These are phyloP conservation scores for Russula sp. DNA, from an alignment of 768 basidiomycete genomes.

Conservation along the genomic window DNA sequence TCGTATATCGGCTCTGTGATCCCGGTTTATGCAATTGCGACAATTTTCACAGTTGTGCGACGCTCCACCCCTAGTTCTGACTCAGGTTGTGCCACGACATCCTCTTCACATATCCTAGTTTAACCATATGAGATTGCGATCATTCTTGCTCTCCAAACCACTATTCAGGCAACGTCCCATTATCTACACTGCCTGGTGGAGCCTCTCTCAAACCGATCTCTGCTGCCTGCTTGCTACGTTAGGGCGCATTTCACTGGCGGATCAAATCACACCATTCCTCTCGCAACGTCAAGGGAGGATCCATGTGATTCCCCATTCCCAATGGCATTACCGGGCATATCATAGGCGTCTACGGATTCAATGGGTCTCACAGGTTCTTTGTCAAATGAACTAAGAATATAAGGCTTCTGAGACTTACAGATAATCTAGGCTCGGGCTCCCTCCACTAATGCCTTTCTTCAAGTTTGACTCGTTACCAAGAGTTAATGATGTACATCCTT, in stretches of 20 bases:
- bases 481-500: background rate
- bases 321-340: background rate
- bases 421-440: background rate
- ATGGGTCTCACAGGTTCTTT: background rate
- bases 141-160: background rate
- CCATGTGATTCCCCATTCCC: background rate
- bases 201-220: background rate
- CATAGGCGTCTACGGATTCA: background rate
- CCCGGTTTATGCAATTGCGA: background rate
- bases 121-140: background rate
- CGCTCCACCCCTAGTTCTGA: background rate
- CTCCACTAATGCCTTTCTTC: slow-evolving; percentile 3
- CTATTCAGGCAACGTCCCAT: background rate
- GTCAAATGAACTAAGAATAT: background rate
- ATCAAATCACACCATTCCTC: background rate
- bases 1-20: background rate
- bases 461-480: background rate
- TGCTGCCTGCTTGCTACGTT: background rate
- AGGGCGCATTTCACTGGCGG: background rate
- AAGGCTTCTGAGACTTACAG: background rate
- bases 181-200: background rate
- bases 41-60: background rate
- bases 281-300: background rate
- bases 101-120: no score
- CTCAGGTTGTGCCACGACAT: background rate